These are phyloP conservation scores for Salinomyces thailandicus DNA, from an alignment of 2,329 filamentous ascomycete species.

Conservation along the genomic window DNA sequence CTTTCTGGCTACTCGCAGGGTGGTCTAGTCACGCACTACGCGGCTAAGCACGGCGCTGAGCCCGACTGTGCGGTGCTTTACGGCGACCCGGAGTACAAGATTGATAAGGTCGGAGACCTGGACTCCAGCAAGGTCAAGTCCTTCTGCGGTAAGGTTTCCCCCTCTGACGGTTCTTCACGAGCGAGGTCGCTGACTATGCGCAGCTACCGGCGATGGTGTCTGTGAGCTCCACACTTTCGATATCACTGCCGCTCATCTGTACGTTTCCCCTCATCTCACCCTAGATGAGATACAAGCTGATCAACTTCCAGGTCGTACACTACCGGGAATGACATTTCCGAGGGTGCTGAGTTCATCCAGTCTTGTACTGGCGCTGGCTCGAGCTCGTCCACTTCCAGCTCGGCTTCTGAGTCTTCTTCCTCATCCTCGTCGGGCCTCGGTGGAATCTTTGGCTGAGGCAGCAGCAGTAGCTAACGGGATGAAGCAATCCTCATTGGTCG, in stretches of 20 bases:
- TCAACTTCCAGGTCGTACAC: too few species aligned
- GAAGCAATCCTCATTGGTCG: too few species aligned
- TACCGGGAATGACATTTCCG: conserved; percentile 6
- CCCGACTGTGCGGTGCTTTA: conserved; percentile 19
- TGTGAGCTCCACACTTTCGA: conserved; percentile 16
- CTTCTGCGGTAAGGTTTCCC: conserved; percentile 20
- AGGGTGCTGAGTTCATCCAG: conserved; percentile 11
- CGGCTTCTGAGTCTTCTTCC: background rate
- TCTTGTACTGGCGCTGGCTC: background rate
- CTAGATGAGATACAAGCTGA: too few species aligned
- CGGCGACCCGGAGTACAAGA: conserved; percentile 20
- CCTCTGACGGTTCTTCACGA: too few species aligned
- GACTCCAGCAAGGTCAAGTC: conserved; percentile 15
- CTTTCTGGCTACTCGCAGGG: conserved; percentile 22
- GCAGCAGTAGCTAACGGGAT: too few species aligned
- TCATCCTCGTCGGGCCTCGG: conserved; percentile 1
- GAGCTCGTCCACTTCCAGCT: background rate
- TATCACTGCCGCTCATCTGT: conserved; percentile 18
- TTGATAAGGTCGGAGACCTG: conserved; percentile 15
- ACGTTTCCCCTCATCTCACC: too few species aligned
- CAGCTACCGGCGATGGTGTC: conserved; percentile 18
- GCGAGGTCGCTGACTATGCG: background rate
- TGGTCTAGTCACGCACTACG: conserved; percentile 16
- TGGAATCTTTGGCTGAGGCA: too few species aligned
- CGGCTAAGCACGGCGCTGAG: conserved; percentile 9